Evolutionary conservation across 176 grass and related monocot genomes (phyloP).

Genomic region (Guadua angustifolia): DNA sequence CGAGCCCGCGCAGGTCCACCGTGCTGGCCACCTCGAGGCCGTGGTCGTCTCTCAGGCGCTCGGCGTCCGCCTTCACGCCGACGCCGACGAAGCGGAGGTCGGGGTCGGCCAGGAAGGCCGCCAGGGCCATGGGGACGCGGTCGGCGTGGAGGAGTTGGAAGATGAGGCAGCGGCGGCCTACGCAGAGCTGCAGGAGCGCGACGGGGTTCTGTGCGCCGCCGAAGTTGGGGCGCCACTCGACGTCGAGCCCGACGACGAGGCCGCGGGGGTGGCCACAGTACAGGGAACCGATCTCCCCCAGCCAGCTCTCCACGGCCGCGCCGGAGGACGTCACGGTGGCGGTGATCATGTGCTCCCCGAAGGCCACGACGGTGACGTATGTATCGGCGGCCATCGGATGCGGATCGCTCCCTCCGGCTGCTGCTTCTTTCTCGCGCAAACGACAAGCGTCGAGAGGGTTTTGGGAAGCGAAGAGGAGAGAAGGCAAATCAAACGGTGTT

Average conservation of each 20-base stretch:
- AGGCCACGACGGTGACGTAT: constrained; percentile 25
- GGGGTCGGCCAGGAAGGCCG: constrained; percentile 47
- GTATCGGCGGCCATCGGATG: constrained; percentile 44
- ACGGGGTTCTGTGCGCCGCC: constrained; percentile 36
- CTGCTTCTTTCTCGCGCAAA: background rate
- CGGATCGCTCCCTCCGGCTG: background rate
- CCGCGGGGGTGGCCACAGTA: constrained; percentile 7
- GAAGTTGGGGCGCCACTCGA: constrained; percentile 68
- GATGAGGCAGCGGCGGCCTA: constrained; percentile 66
- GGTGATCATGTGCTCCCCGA: constrained; percentile 30
- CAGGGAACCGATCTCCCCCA: constrained; percentile 40
- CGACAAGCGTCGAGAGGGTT: background rate
- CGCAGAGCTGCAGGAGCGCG: constrained; percentile 68
- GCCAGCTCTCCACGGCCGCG: constrained; percentile 44
- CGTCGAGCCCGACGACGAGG: constrained; percentile 62
- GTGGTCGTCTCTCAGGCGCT: constrained; percentile 46
- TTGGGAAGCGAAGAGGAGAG: background rate
- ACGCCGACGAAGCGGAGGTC: constrained; percentile 55
- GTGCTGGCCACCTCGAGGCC: constrained; percentile 12
- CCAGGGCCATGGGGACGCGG: constrained; percentile 37
- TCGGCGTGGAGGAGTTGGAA: constrained; percentile 73
- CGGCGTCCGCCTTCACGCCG: constrained; percentile 42
- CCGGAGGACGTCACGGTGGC: constrained; percentile 51
- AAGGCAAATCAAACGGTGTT: background rate
- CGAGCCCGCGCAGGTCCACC: constrained; percentile 49